A percentile compares a stretch with the other conserved stretches of the same genome.
Conservation (phyloP, 345 rosid genomes). For the Rhodomyrtus tomentosa region DNA sequence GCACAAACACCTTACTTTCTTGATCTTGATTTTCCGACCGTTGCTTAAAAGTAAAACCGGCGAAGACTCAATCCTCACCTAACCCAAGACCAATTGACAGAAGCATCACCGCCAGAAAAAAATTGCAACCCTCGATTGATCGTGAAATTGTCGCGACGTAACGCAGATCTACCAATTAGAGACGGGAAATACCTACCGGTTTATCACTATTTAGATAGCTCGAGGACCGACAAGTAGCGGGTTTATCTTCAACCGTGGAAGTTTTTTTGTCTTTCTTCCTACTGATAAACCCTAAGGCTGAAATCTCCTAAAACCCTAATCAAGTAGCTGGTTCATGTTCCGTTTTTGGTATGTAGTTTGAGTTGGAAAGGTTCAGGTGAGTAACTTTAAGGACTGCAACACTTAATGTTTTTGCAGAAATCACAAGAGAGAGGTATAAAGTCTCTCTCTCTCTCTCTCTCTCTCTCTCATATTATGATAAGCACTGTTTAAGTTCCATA, state of each 20-base stretch:
- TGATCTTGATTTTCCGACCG: background rate
- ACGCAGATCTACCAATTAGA: background rate
- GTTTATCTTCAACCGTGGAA: background rate
- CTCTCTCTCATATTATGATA: conserved; percentile 14
- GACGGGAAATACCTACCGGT: background rate
- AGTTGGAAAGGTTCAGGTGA: background rate
- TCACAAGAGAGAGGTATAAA: conserved; percentile 5
- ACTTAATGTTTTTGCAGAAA: background rate
- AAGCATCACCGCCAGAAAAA: background rate
- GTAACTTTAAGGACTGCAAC: background rate
- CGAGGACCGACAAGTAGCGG: background rate
- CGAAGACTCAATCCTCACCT: background rate
- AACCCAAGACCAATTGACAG: background rate
- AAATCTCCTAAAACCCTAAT: background rate
- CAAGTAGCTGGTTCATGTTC: too few relatives aligned
- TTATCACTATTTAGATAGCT: background rate
- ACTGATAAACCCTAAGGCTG: background rate
- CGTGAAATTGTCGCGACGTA: background rate
- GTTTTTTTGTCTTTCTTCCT: background rate
- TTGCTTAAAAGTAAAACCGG: background rate
- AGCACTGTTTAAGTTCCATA: conserved; percentile 16
- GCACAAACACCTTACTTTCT: background rate
- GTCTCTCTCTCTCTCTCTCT: background rate
- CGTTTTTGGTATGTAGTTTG: background rate
- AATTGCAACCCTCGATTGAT: background rate